Conservation (phyloP, 169 alveolate genomes). For the Besnoitia besnoiti region DNA sequence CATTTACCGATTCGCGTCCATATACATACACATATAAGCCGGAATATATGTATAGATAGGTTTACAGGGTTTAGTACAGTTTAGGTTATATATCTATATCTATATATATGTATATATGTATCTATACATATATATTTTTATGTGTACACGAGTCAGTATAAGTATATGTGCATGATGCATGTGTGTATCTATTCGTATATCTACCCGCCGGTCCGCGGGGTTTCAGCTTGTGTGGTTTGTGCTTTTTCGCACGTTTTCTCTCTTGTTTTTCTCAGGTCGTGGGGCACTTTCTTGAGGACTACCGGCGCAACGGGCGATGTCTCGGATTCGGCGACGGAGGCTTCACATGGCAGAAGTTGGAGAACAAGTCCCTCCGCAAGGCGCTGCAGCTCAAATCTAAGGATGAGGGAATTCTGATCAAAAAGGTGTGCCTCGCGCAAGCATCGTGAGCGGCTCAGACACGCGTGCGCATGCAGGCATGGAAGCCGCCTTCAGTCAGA, state of each 20-base stretch:
- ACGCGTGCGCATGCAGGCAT: neutral
- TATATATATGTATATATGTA: too few species aligned
- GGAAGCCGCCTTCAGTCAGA: neutral
- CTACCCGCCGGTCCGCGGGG: too few species aligned
- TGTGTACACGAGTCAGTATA: too few species aligned
- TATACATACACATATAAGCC: too few species aligned
- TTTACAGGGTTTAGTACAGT: too few species aligned
- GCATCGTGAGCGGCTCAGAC: neutral
- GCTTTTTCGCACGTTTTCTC: neutral
- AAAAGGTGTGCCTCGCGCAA: slow-evolving; percentile 26
- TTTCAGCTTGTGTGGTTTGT: neutral
- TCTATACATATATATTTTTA: too few species aligned
- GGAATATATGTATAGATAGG: too few species aligned
- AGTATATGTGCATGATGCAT: neutral
- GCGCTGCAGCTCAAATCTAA: slow-evolving; percentile 44
- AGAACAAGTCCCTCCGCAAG: slow-evolving; percentile 47
- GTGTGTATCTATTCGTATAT: neutral
- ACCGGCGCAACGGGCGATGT: slow-evolving; percentile 57
- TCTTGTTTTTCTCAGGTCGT: slow-evolving; percentile 49
- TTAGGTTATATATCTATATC: too few species aligned
- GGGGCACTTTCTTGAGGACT: slow-evolving; percentile 69
- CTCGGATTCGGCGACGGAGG: slow-evolving; percentile 72
- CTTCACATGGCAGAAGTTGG: slow-evolving; percentile 67
- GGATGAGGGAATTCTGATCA: slow-evolving; percentile 57
- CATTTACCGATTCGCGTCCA: too few species aligned